A percentile compares a stretch with the other conserved stretches of the same genome.
Conservation (phyloP, 75 land plant genomes). For the Picea sitchensis region DNA sequence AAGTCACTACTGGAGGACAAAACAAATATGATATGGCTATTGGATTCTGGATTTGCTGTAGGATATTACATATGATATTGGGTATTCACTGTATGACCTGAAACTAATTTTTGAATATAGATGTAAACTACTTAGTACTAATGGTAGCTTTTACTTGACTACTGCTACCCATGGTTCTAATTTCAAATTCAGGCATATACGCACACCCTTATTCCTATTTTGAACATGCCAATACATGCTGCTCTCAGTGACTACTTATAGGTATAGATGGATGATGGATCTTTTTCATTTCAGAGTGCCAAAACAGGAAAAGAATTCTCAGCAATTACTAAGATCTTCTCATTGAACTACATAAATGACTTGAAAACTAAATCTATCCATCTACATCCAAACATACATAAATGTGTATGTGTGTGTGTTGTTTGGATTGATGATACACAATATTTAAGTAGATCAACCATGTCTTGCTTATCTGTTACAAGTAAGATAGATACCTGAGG, state of each 20-base stretch:
- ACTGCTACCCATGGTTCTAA: not conserved
- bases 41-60: not conserved
- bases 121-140: not conserved
- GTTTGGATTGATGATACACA: not conserved
- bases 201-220: not conserved
- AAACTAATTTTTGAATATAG: not conserved
- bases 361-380: not conserved
- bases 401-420: not conserved
- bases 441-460: not conserved
- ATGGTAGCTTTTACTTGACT: not conserved
- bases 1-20: not conserved
- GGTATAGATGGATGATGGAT: no score
- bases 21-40: not conserved
- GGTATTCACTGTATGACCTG: not conserved
- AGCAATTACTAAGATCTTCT: not conserved
- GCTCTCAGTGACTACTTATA: not conserved
- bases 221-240: not conserved
- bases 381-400: not conserved
- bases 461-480: not conserved
- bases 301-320: not conserved
- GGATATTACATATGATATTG: not conserved
- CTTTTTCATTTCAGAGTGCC: not conserved
- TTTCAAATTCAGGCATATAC: no score
- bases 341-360: not conserved
- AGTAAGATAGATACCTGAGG: slow-evolving; percentile 39